Conservation (phyloP, 2,329 filamentous ascomycete genomes). For the Pseudocercospora crystallina region DNA sequence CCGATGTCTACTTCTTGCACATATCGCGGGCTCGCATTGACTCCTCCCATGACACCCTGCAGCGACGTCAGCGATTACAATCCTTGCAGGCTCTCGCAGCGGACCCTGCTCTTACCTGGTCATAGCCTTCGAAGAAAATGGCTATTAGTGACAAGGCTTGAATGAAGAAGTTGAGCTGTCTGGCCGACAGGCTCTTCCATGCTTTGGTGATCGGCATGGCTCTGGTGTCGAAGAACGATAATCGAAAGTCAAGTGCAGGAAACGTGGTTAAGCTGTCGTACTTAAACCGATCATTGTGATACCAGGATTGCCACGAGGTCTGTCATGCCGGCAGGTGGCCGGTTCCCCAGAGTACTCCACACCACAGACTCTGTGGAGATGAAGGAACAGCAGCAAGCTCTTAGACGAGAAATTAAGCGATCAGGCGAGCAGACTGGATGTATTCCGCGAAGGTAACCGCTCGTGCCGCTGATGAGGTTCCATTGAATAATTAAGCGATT, state of each 20-base stretch:
- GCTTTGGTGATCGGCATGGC: conserved; percentile 35
- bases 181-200: conserved; percentile 46
- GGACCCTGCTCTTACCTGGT: conserved; percentile 39
- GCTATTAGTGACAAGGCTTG: conserved; percentile 36
- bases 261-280: neutral
- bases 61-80: neutral
- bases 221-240: neutral
- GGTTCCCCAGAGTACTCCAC: neutral
- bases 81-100: neutral
- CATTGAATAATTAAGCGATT: neutral
- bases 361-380: too few relatives aligned
- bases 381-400: neutral
- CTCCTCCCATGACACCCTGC: conserved; percentile 52
- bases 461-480: neutral
- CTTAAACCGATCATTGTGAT: neutral
- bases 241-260: neutral
- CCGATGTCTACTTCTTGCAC: conserved; percentile 49
- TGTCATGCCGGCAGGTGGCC: too few relatives aligned
- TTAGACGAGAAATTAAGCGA: neutral
- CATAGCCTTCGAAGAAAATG: conserved; percentile 50
- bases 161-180: conserved; percentile 43
- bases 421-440: neutral
- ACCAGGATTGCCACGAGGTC: neutral
- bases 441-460: too few relatives aligned
- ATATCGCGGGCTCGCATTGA: conserved; percentile 47